Base-by-base conservation (phyloP, 2,329 filamentous ascomycete genomes). In the Tolypocladium album region DNA sequence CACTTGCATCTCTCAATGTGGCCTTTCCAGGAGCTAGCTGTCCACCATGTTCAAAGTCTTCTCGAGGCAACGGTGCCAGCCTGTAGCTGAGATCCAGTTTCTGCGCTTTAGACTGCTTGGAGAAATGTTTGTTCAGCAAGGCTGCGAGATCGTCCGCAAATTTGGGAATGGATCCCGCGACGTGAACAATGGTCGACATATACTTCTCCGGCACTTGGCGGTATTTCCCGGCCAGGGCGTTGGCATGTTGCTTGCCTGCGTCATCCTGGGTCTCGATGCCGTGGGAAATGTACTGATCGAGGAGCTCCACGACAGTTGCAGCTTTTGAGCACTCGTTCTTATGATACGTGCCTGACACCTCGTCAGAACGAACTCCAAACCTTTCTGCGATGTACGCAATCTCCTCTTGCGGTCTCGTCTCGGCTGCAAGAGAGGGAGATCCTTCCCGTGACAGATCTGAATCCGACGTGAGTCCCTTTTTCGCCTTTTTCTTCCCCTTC, bases 301-400 rank as follows among this genome's bases (percentile, higher is more conserved):
- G 63, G 13, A 81, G 72, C 55, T 75, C 70, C 17, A 77, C 65
- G 8, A 77, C 73, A 1, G 79, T 72, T 8, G 71, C 71, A 20
- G 75, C 75, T 40, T 70, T 70, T 0, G 77, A 79, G 52, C 67
- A 70, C 31, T 69, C 66, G 38, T 72, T 72, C 8, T 71, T 70
- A 31, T 70, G 66, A 62, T 79, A 82, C 20, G 76, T 73, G 12
- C 67, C 67, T 2, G 71, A 71, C 6, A 79, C 75, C 36, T 79
- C 74, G 4, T 73, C 73, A 31, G 71, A 71, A 0, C 75, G 71
- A 39, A 79, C 66, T 53, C 74, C 70, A 12, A 81, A 71, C 52
- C 74, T 72, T 53, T 80, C 74, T 20, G 77, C 75, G 34, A 82
- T 67, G 62, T 75, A 78, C 5, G 71, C 65, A 39, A 81, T 75